These are phyloP conservation scores for Megacollybia marginata DNA, from an alignment of 768 basidiomycete species.

Conservation along the genomic window DNA sequence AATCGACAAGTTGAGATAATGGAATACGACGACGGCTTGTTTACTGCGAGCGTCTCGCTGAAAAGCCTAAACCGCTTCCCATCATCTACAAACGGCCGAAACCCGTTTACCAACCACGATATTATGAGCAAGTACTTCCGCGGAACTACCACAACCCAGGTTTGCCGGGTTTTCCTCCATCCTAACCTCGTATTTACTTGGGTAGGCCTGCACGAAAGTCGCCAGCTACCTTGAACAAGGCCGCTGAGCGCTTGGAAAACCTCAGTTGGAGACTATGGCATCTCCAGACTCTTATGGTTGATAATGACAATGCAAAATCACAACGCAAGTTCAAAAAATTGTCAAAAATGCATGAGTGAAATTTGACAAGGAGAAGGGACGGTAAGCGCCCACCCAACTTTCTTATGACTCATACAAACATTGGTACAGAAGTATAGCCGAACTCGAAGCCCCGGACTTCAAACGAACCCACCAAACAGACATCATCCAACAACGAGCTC, in stretches of 20 bases:
- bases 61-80: no score
- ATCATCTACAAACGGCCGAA: no score
- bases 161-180: constrained; percentile 20
- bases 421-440: constrained; percentile 72
- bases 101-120: no score
- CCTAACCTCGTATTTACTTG: constrained; percentile 4
- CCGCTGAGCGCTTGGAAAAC: constrained; percentile 86
- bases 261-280: constrained; percentile 91
- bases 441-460: constrained; percentile 79
- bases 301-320: constrained; percentile 81
- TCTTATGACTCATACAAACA: constrained; percentile 5
- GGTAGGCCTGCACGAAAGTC: no score
- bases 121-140: no score
- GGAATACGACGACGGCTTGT: no score
- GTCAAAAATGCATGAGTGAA: constrained; percentile 85
- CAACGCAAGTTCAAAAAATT: constrained; percentile 89
- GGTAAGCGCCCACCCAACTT: constrained; percentile 54
- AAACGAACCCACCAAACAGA: constrained; percentile 71
- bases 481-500: constrained; percentile 70
- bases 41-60: no score
- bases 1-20: no score
- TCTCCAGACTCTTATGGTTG: constrained; percentile 86
- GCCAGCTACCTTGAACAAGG: no score
- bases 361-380: constrained; percentile 87
- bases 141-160: no score